phyloP scores from a whole-genome alignment of 2,329 filamentous ascomycete species.

The Capronia epimyces region DNA sequence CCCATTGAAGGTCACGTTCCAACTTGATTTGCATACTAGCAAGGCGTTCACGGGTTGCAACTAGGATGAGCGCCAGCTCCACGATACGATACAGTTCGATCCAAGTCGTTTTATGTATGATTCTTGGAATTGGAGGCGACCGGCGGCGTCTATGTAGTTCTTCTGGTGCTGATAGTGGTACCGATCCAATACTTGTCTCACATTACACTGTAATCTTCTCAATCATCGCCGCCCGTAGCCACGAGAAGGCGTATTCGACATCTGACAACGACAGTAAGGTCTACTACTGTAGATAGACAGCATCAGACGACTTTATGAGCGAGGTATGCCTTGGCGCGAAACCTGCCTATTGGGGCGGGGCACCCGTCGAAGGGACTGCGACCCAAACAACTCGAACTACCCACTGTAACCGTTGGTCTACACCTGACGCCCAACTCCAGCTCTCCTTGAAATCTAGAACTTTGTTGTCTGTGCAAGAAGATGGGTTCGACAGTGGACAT shows the following conservation, averaged over 20 bases:
- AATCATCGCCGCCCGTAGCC: no score
- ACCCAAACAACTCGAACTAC: no score
- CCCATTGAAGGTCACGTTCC: not conserved
- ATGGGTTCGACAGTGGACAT: slow-evolving; percentile 52
- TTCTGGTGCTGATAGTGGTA: not conserved
- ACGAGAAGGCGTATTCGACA: no score
- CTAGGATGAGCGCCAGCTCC: not conserved
- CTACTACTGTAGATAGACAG: no score
- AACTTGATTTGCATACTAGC: slow-evolving; percentile 1
- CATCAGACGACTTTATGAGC: no score
- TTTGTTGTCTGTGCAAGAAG: not conserved
- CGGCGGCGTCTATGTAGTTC: not conserved
- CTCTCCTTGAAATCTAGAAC: not conserved
- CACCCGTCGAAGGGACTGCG: no score
- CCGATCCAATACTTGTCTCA: not conserved
- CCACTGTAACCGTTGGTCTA: no score
- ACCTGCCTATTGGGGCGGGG: no score
- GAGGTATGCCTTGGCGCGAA: no score
- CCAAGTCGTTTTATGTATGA: not conserved
- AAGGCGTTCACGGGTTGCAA: slow-evolving; percentile 4
- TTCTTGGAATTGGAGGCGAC: not conserved
- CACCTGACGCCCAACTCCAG: not conserved
- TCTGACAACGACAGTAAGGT: no score
- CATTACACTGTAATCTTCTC: no score
- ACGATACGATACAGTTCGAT: not conserved